These are phyloP conservation scores for Sarcodon sp. DNA, from an alignment of 768 basidiomycete species.

Conservation along the genomic window DNA sequence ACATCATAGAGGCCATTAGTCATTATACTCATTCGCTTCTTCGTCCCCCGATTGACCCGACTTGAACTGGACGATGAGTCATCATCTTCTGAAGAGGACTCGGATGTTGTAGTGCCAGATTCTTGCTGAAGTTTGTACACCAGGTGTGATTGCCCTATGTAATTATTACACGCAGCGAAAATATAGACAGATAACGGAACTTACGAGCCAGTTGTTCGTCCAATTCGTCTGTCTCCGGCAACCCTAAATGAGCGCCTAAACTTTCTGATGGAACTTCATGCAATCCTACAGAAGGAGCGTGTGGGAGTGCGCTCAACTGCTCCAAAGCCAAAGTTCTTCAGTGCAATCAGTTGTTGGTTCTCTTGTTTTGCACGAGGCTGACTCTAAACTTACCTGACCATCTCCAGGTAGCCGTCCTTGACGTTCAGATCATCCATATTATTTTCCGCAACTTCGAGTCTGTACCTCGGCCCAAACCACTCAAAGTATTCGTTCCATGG, in stretches of 20 bases:
- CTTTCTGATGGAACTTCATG: constrained; percentile 72
- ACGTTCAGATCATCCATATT: constrained; percentile 94
- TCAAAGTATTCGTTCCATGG: constrained; percentile 90
- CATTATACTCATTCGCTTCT: constrained; percentile 57
- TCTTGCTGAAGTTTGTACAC: constrained; percentile 26
- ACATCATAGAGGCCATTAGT: constrained; percentile 47
- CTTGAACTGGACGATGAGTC: constrained; percentile 4
- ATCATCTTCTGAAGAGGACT: constrained; percentile 16
- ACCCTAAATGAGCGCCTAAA: constrained; percentile 48
- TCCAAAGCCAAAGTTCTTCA: constrained; percentile 21
- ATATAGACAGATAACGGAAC: constrained; percentile 13
- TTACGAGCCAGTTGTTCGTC: constrained; percentile 63
- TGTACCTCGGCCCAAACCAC: constrained; percentile 93
- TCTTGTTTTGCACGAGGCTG: constrained; percentile 8
- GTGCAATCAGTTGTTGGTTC: constrained; percentile 25
- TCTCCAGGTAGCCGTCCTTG: constrained; percentile 67
- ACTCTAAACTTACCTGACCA: constrained; percentile 45
- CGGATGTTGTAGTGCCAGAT: constrained; percentile 10
- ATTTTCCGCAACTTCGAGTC: constrained; percentile 80
- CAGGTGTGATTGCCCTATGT: constrained; percentile 51
- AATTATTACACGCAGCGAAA: background rate
- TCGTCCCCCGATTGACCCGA: constrained; percentile 13
- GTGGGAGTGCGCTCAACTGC: constrained; percentile 43
- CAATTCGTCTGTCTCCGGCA: constrained; percentile 40
- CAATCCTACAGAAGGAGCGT: constrained; percentile 79